phyloP scores from a whole-genome alignment of 169 alveolate genomes.

The Plasmodium falciparum region DNA sequence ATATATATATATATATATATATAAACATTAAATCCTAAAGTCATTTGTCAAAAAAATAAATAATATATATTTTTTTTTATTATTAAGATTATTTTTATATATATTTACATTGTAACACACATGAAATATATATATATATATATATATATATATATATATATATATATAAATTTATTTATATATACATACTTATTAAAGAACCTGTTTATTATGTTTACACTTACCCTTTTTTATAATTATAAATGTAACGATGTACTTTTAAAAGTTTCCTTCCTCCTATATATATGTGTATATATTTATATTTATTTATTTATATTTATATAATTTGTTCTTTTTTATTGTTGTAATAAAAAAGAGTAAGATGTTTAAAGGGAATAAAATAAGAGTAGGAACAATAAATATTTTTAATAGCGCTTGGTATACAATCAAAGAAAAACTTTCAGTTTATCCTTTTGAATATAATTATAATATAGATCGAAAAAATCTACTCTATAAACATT shows the following conservation, averaged over 20 bases:
- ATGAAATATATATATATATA: no score
- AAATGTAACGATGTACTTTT: neutral
- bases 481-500: conserved; percentile 2
- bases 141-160: no score
- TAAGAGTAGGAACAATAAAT: conserved; percentile 33
- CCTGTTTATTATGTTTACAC: no score
- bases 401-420: conserved; percentile 19
- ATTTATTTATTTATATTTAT: neutral
- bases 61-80: no score
- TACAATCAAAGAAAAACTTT: conserved; percentile 2
- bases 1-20: no score
- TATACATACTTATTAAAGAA: no score
- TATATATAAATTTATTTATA: no score
- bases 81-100: no score
- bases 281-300: neutral
- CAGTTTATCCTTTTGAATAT: neutral
- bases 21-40: no score
- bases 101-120: no score
- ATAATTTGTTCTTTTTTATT: neutral
- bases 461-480: neutral
- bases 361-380: conserved; percentile 34
- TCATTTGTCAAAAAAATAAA: no score
- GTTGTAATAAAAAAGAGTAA: neutral
- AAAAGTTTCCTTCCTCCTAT: neutral
- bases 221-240: neutral